Conservation (phyloP, 768 basidiomycete species). For the Coprinopsis cinerea region DNA sequence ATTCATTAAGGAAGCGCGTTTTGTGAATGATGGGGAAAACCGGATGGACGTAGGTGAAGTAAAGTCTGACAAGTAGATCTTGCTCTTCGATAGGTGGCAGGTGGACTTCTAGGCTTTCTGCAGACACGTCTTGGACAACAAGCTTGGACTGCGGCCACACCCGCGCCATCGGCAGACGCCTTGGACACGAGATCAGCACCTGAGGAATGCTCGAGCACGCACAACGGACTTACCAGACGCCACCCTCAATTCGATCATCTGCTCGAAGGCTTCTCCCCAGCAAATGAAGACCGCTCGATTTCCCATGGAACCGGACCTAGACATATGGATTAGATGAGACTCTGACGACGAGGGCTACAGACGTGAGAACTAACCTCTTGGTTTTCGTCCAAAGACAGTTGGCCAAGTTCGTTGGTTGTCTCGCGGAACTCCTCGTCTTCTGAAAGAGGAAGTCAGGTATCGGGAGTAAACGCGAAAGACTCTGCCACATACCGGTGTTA, state of each 20-base stretch:
- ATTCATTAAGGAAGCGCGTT: conserved; percentile 61
- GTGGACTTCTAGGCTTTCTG: conserved; percentile 40
- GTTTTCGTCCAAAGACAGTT: conserved; percentile 70
- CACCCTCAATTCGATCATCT: conserved; percentile 63
- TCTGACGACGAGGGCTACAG: conserved; percentile 5
- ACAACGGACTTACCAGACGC: conserved; percentile 56
- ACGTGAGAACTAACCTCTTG: conserved; percentile 46
- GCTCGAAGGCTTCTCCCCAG: conserved; percentile 61
- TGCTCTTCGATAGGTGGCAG: conserved; percentile 62
- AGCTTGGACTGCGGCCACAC: conserved; percentile 62
- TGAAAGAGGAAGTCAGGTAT: conserved; percentile 7
- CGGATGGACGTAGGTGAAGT: conserved; percentile 82
- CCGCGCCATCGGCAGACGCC: conserved; percentile 69
- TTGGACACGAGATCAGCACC: conserved; percentile 17
- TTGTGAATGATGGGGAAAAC: conserved; percentile 79
- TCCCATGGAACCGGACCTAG: conserved; percentile 81
- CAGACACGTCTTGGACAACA: conserved; percentile 28
- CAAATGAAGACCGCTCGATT: conserved; percentile 69
- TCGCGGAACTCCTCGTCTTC: conserved; percentile 40
- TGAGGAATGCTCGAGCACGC: background rate
- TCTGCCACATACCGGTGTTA: conserved; percentile 16
- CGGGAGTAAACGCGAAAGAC: background rate
- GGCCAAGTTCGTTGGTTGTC: conserved; percentile 55
- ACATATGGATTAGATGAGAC: background rate
- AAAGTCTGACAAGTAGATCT: conserved; percentile 64